A percentile compares a stretch with the other conserved stretches of the same genome.
Evolutionary conservation across 2,329 filamentous ascomycete genomes (phyloP).

Genomic region (Claviceps pazoutovae): DNA sequence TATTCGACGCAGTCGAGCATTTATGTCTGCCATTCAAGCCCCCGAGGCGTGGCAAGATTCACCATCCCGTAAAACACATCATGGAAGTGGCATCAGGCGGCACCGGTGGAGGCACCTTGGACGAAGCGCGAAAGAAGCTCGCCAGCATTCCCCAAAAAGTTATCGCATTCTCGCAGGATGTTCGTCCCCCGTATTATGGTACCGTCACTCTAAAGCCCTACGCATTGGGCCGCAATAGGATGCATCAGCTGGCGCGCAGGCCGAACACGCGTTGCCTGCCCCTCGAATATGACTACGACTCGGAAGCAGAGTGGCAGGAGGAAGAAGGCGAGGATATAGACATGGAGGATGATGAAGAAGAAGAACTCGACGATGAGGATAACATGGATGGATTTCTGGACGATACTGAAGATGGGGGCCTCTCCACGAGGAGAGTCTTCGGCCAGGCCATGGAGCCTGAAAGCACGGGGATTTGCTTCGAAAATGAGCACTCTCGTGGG

Average conservation of each 20-base stretch:
- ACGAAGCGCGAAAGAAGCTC: slow-evolving; percentile 26
- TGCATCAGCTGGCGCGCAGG: slow-evolving; percentile 37
- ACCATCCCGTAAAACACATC: slow-evolving; percentile 45
- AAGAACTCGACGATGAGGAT: slow-evolving; percentile 59
- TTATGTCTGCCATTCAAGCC: slow-evolving; percentile 31
- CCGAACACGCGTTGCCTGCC: slow-evolving; percentile 43
- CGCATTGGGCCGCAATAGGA: slow-evolving; percentile 29
- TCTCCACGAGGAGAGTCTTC: slow-evolving; percentile 38
- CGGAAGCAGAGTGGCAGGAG: slow-evolving; percentile 76
- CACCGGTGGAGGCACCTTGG: slow-evolving; percentile 17
- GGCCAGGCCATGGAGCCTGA: slow-evolving; percentile 60
- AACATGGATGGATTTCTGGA: slow-evolving; percentile 87
- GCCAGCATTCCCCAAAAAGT: slow-evolving; percentile 48
- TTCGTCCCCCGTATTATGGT: slow-evolving; percentile 57
- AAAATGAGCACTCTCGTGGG: slow-evolving; percentile 38
- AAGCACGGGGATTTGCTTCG: slow-evolving; percentile 74
- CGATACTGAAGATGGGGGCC: slow-evolving; percentile 59
- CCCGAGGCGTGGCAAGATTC: slow-evolving; percentile 30
- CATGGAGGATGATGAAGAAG: slow-evolving; percentile 52
- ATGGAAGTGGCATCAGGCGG: slow-evolving; percentile 38
- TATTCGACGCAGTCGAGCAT: slow-evolving; percentile 30
- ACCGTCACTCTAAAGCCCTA: slow-evolving; percentile 50
- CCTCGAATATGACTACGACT: slow-evolving; percentile 72
- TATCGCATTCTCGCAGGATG: slow-evolving; percentile 48
- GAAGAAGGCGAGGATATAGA: slow-evolving; percentile 56